Conservation (phyloP, 1,284 basidiomycete species). For the Cutaneotrichosporon spelunceum region DNA sequence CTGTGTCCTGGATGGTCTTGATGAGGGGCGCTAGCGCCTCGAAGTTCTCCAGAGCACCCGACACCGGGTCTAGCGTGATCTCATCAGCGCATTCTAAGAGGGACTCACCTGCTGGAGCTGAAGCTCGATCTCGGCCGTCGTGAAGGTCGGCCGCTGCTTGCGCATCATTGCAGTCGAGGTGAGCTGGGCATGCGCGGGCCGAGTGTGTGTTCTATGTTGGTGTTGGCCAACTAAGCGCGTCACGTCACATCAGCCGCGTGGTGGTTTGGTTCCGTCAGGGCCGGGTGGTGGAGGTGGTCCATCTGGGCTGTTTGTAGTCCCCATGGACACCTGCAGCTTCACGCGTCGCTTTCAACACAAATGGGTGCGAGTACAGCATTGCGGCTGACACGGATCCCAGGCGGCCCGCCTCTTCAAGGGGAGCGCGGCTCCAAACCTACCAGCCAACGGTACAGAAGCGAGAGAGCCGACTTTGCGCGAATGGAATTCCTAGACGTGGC, state of each 20-base stretch:
- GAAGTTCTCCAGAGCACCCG: constrained; percentile 64
- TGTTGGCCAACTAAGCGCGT: neutral
- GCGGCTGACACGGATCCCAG: neutral
- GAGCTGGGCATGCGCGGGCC: neutral
- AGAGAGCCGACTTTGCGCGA: neutral
- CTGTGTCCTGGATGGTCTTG: constrained; percentile 83
- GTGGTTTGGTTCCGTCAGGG: constrained; percentile 2
- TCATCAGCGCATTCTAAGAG: constrained; percentile 13
- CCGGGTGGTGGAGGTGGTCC: constrained; percentile 3
- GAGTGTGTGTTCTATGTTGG: neutral
- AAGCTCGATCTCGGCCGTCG: constrained; percentile 49
- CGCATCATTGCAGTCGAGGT: constrained; percentile 36
- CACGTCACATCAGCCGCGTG: neutral
- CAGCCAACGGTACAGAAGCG: neutral
- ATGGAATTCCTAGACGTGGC: neutral
- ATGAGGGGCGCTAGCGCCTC: constrained; percentile 90
- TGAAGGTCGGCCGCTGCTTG: constrained; percentile 45
- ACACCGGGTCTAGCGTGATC: constrained; percentile 47
- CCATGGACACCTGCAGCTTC: neutral
- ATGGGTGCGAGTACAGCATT: neutral
- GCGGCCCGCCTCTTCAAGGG: neutral
- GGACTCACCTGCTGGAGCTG: constrained; percentile 48
- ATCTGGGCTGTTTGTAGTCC: neutral
- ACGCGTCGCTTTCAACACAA: neutral
- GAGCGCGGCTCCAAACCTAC: neutral